A percentile compares a stretch with the other conserved stretches of the same genome.
Conservation (phyloP, 495 filamentous ascomycete species). For the Ascobolus immersus region DNA sequence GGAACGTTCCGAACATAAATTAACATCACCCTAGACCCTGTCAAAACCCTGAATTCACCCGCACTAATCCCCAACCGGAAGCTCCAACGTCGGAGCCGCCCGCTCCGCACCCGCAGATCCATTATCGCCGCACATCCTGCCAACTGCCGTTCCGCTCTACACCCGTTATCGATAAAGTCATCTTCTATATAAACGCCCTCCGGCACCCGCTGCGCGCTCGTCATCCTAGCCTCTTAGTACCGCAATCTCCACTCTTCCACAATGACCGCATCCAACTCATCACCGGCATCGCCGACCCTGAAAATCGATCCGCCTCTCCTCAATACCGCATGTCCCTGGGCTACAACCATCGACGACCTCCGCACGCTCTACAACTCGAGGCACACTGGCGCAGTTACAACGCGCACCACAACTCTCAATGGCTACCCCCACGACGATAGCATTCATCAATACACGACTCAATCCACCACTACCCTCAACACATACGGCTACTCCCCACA, state of each 20-base stretch:
- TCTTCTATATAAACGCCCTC: too few species aligned
- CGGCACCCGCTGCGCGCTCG: too few species aligned
- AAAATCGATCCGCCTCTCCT: slow-evolving; percentile 34
- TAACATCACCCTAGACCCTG: too few species aligned
- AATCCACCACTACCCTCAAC: slow-evolving; percentile 42
- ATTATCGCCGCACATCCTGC: too few species aligned
- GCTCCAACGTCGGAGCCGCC: too few species aligned
- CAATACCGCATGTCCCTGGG: slow-evolving; percentile 48
- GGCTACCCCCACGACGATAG: slow-evolving; percentile 34
- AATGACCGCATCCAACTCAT: not conserved
- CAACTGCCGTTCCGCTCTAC: too few species aligned
- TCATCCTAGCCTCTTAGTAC: too few species aligned
- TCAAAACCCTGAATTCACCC: too few species aligned
- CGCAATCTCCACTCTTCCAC: not conserved
- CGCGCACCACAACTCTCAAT: slow-evolving; percentile 31
- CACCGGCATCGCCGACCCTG: not conserved
- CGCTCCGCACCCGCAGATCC: too few species aligned
- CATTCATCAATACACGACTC: slow-evolving; percentile 37
- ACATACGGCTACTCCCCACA: slow-evolving; percentile 45
- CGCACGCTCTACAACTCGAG: slow-evolving; percentile 27
- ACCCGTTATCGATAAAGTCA: too few species aligned
- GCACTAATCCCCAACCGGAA: too few species aligned
- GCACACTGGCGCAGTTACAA: slow-evolving; percentile 43
- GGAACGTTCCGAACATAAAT: too few species aligned
- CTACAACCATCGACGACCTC: slow-evolving; percentile 33